Evolutionary conservation across 768 basidiomycete genomes (phyloP).

Genomic region (Russula brevipes): DNA sequence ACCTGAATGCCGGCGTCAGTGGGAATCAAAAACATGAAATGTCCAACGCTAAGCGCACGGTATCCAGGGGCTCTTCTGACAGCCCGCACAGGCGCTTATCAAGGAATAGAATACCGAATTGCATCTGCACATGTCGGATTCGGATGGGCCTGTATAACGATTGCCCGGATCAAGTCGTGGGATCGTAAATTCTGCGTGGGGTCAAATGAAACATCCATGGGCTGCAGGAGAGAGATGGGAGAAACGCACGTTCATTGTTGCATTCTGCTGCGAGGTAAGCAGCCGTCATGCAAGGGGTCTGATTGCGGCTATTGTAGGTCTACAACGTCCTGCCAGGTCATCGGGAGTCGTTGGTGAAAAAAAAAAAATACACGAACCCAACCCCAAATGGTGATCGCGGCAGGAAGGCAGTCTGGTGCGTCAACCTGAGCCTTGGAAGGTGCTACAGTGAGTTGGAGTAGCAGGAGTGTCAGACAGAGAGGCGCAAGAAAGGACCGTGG

Average conservation of each 20-base stretch:
- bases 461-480: background rate
- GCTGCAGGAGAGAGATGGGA: background rate
- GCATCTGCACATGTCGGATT: constrained; percentile 2
- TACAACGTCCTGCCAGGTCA: background rate
- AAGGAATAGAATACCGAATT: constrained; percentile 13
- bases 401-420: constrained; percentile 1
- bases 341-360: background rate
- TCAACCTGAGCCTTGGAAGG: constrained; percentile 1
- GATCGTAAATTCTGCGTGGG: constrained; percentile 8
- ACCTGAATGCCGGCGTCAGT: background rate
- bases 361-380: background rate
- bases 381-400: background rate
- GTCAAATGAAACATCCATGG: background rate
- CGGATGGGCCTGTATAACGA: constrained; percentile 10
- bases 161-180: background rate
- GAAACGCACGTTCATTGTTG: background rate
- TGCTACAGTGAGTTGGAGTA: background rate
- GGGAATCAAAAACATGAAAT: background rate
- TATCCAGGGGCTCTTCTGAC: constrained; percentile 11
- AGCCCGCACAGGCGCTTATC: constrained; percentile 11
- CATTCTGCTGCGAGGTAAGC: constrained; percentile 16
- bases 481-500: too few relatives aligned
- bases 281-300: constrained; percentile 8
- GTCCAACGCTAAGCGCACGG: background rate
- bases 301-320: constrained; percentile 13